phyloP scores from a whole-genome alignment of 495 filamentous ascomycete species.

The Lasiosphaeria hispida region DNA sequence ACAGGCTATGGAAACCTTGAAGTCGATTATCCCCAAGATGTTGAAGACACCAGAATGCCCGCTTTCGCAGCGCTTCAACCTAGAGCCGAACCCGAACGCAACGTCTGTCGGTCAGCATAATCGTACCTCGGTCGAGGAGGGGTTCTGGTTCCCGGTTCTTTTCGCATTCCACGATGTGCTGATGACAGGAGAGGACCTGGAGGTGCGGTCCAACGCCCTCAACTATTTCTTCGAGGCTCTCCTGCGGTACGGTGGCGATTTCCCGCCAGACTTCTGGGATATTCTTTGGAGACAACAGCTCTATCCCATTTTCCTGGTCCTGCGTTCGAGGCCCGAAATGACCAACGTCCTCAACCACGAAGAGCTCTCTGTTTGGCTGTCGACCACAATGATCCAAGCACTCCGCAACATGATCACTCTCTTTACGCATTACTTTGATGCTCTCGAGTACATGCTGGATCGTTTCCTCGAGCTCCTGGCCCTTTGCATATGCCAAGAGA shows the following conservation, averaged over 20 bases:
- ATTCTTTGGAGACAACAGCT: conserved; percentile 95
- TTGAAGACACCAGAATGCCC: conserved; percentile 94
- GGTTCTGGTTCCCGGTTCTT: conserved; percentile 96
- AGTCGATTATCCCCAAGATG: conserved; percentile 89
- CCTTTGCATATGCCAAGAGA: conserved; percentile 97
- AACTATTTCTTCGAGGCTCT: conserved; percentile 95
- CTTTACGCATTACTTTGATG: conserved; percentile 97
- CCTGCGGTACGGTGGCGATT: conserved; percentile 84
- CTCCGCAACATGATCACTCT: conserved; percentile 96
- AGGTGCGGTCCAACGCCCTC: conserved; percentile 89
- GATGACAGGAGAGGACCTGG: conserved; percentile 99
- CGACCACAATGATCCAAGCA: conserved; percentile 98
- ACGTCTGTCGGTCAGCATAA: conserved; percentile 44
- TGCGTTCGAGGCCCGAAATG: conserved; percentile 95
- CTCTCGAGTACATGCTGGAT: conserved; percentile 94
- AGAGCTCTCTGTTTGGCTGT: conserved; percentile 97
- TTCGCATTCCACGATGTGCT: conserved; percentile 98
- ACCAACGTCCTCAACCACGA: conserved; percentile 89
- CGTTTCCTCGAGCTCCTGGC: conserved; percentile 89
- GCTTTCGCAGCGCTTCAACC: conserved; percentile 58
- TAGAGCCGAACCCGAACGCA: conserved; percentile 20
- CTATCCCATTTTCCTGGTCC: conserved; percentile 96
- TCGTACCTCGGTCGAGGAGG: conserved; percentile 80
- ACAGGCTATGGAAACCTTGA: conserved; percentile 92
- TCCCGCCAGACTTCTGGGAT: conserved; percentile 95